A percentile compares a stretch with the other conserved stretches of the same genome.
phyloP scores from a whole-genome alignment of 2,329 filamentous ascomycete species.

The Claviceps quebecensis region DNA sequence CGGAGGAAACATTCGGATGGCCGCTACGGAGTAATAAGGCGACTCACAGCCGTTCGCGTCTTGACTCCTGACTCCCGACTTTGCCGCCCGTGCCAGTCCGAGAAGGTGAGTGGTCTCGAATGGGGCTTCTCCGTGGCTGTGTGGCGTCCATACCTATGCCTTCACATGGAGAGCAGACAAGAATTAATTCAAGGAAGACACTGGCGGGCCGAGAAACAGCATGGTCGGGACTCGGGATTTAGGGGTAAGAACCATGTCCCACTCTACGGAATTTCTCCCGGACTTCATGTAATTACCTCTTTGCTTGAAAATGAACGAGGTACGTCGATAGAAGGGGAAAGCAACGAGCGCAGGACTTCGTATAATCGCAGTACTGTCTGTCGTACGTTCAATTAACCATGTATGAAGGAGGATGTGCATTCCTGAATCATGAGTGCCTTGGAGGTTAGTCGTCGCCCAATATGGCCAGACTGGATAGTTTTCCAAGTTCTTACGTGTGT shows the following conservation, averaged over 20 bases:
- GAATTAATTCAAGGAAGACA: not conserved
- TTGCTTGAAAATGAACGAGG: not conserved
- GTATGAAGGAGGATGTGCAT: not conserved
- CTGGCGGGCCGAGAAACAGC: not conserved
- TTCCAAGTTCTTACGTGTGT: no score
- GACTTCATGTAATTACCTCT: not conserved
- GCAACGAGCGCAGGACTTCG: not conserved
- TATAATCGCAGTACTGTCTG: not conserved
- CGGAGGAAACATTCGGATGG: not conserved
- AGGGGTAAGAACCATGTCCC: constrained; percentile 1
- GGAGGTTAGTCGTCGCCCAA: no score
- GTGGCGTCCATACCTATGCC: no score
- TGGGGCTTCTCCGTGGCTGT: not conserved
- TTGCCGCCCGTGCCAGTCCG: not conserved
- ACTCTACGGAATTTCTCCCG: not conserved
- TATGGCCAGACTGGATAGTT: not conserved
- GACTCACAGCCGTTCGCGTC: not conserved
- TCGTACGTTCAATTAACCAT: not conserved
- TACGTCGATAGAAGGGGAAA: not conserved
- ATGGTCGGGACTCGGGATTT: not conserved
- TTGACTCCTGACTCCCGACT: not conserved
- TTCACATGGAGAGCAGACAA: not conserved
- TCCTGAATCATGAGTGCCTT: no score
- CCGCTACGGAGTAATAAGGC: not conserved
- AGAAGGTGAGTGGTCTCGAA: not conserved